Evolutionary conservation across 1,284 basidiomycete species (phyloP).

Genomic region (Sanguinoderma infundibulare): DNA sequence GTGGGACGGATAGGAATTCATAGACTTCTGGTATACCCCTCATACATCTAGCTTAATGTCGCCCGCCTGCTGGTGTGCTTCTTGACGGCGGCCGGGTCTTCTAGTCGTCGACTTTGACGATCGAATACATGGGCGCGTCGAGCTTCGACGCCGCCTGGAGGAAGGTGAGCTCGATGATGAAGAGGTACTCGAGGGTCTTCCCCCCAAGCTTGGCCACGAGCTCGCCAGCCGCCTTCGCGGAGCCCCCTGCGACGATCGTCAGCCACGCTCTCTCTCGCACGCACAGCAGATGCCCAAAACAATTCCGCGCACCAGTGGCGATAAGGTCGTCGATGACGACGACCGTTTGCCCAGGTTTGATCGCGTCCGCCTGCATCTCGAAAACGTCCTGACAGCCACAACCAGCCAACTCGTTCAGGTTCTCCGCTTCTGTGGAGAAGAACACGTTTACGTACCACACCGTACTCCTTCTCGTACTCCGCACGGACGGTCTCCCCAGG

Average conservation of each 20-base stretch:
- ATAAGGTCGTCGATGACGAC: constrained; percentile 96
- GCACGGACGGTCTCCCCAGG: constrained; percentile 85
- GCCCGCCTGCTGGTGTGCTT: no score
- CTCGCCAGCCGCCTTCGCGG: constrained; percentile 92
- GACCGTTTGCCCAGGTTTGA: constrained; percentile 84
- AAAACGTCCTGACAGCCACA: constrained; percentile 72
- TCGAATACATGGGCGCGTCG: constrained; percentile 87
- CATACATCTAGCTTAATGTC: background rate
- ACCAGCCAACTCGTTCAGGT: background rate
- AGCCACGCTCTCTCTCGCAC: constrained; percentile 8
- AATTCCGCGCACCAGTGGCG: constrained; percentile 75
- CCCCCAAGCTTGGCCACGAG: constrained; percentile 86
- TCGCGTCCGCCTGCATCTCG: constrained; percentile 92
- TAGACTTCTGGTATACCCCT: constrained; percentile 2
- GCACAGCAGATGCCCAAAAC: background rate
- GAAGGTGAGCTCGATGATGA: constrained; percentile 90
- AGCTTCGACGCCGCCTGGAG: constrained; percentile 82
- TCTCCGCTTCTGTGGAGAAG: no score
- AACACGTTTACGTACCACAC: constrained; percentile 49
- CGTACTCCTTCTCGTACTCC: constrained; percentile 95
- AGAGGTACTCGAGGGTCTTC: constrained; percentile 90
- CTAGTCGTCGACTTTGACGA: constrained; percentile 79
- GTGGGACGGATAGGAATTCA: constrained; percentile 3
- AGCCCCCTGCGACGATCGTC: constrained; percentile 68
- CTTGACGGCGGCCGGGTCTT: background rate